These are phyloP conservation scores for Phytophthora ohioensis DNA, from an alignment of 352 stramenopile species.

Conservation along the genomic window DNA sequence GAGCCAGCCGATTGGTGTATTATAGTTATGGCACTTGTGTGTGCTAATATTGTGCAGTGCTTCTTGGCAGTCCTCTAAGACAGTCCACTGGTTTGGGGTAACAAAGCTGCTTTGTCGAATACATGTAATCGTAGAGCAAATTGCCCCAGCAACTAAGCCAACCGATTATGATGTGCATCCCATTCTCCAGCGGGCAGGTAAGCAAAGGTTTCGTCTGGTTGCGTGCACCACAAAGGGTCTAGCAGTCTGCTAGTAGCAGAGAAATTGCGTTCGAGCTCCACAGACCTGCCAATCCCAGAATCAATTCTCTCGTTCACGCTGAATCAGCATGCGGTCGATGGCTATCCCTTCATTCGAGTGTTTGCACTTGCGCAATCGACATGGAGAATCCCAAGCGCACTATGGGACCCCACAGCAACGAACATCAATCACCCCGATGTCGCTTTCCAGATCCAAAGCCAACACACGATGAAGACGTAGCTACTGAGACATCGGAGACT, in stretches of 20 bases:
- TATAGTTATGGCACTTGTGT: too few species aligned
- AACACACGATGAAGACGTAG: background rate
- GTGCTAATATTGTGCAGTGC: too few species aligned
- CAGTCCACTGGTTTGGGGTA: too few species aligned
- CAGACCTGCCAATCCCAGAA: background rate
- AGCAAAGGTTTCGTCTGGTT: constrained; percentile 6
- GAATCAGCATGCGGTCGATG: too few species aligned
- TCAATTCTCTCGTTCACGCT: background rate
- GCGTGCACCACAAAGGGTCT: background rate
- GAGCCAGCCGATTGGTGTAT: too few species aligned
- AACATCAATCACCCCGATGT: constrained; percentile 1
- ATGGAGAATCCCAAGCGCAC: background rate
- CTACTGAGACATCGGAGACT: background rate
- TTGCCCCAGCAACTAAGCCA: background rate
- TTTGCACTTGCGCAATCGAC: background rate
- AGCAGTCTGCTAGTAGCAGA: background rate
- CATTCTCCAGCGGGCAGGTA: background rate
- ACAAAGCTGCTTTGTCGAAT: background rate
- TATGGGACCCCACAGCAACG: background rate
- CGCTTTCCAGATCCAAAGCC: constrained; percentile 2
- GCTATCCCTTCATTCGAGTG: too few species aligned
- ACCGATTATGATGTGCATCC: constrained; percentile 2
- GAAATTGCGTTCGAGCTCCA: constrained; percentile 4
- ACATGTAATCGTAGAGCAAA: background rate
- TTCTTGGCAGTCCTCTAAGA: too few species aligned